Base-by-base conservation (phyloP, 2,329 filamentous ascomycete species). In the Ceratocystis harringtonii region DNA sequence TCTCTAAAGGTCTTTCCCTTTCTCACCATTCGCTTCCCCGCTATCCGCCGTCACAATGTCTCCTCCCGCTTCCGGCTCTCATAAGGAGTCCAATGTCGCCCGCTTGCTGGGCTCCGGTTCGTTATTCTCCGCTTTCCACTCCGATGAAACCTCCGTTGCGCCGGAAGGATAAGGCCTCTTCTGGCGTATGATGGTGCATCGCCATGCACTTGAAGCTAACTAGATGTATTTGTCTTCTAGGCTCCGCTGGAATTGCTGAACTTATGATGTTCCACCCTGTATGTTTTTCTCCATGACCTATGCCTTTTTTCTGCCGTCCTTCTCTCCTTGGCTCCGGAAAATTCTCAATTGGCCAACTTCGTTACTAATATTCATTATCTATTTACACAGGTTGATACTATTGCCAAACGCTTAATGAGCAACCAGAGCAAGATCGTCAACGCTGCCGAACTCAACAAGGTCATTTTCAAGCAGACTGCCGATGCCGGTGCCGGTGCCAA, bases 341-440 rank as follows among this genome's bases (percentile, higher is more conserved):
- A 17, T 28, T 12, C 12, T 41, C 28, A 1, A 22, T 10, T 32
- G 44, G 15, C 66, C 61, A 44, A 41, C 61, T 36, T 43, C 22
- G 32, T 43, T 28, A 15, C 50, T 62, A 57, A 63, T 25, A 62
- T 66, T 48, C 15, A 8, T 19, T n/a, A 12, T 61, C 5, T 41
- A 30, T 17, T n/a, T 15, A 4, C 57, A 12, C 68, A 92, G 89
- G 90, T 99, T 75, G 94, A 99, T 78, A 99, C 94, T 62, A 96
- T 95, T 72, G 92, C 94, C 69, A 99, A 99, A 82, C 90, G 94
- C 71, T 84, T 99, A 77, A 99, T 99, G 94, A 96, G 91, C 84
- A 96, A 99, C 78, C 88, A 95, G 76, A 85, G 84, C 68, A 73
- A 73, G 69, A 75, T 78, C 68, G 61, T 71, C 68, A 71, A 63